Evolutionary conservation across 495 filamentous ascomycete species (phyloP).

Genomic region (Friedmanniomyces simplex): DNA sequence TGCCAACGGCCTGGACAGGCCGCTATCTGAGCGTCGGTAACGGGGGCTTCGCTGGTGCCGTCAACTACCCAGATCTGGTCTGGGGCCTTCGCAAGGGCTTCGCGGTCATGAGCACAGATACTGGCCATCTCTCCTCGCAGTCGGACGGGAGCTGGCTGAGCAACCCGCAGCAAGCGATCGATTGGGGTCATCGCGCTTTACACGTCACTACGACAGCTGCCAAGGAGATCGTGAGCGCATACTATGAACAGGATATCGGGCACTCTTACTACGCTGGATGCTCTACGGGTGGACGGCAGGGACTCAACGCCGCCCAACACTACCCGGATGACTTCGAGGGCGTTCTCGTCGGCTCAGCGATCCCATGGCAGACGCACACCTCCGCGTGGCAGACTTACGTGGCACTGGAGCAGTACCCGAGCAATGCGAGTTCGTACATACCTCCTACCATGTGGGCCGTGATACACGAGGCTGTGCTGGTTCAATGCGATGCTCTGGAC

Average conservation of each 20-base stretch:
- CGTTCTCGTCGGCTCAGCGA: background rate
- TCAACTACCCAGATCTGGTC: background rate
- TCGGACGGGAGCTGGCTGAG: background rate
- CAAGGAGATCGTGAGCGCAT: background rate
- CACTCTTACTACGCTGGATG: background rate
- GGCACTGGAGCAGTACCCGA: background rate
- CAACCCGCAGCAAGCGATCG: background rate
- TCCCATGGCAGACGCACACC: background rate
- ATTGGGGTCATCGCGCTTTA: background rate
- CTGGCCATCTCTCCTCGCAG: background rate
- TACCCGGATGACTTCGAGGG: background rate
- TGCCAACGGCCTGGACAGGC: background rate
- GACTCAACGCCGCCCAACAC: background rate
- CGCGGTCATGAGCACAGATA: background rate
- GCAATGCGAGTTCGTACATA: conserved; percentile 20
- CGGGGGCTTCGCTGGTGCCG: background rate
- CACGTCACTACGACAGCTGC: background rate
- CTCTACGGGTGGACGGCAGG: conserved; percentile 1
- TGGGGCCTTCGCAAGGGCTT: background rate
- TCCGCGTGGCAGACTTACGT: background rate
- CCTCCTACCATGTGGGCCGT: conserved; percentile 17
- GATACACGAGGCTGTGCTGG: conserved; percentile 16
- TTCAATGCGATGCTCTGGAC: conserved; percentile 20
- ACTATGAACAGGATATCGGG: background rate
- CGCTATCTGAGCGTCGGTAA: background rate